Conservation (phyloP, 2,329 filamentous ascomycete genomes). For the Sporothrix humicola region DNA sequence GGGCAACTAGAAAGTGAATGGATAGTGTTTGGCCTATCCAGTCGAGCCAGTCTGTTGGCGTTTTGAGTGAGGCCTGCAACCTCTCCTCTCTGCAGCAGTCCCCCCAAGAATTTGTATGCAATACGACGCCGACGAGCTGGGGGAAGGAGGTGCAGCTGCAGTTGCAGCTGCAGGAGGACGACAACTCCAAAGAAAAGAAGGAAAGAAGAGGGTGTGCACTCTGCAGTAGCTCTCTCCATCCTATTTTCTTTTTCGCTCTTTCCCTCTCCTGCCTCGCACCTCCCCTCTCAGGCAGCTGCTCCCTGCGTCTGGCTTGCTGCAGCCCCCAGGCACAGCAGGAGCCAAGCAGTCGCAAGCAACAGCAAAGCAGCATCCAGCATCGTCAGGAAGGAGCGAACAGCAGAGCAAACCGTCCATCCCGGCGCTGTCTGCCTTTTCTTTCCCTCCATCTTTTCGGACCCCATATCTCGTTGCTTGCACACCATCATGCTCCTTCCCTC, state of each 20-base stretch:
- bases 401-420: not conserved
- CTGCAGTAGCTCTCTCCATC: not conserved
- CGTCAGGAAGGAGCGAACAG: not conserved
- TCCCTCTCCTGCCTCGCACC: not conserved
- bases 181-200: not conserved
- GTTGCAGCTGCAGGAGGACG: conserved; percentile 12
- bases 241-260: not conserved
- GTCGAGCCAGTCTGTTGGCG: not conserved
- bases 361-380: not conserved
- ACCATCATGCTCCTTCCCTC: not conserved
- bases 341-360: not conserved
- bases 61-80: not conserved
- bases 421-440: not conserved
- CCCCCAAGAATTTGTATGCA: not conserved
- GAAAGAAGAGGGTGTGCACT: conserved; percentile 15
- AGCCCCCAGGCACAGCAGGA: conserved; percentile 6
- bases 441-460: not conserved
- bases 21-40: not conserved
- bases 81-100: not conserved
- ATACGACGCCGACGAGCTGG: conserved; percentile 8
- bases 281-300: conserved; percentile 3
- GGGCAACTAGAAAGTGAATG: no score
- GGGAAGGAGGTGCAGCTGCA: not conserved
- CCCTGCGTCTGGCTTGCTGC: not conserved
- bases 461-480: no score